Conservation (phyloP, 2,329 filamentous ascomycete species). For the Harringtonia aguacate region DNA sequence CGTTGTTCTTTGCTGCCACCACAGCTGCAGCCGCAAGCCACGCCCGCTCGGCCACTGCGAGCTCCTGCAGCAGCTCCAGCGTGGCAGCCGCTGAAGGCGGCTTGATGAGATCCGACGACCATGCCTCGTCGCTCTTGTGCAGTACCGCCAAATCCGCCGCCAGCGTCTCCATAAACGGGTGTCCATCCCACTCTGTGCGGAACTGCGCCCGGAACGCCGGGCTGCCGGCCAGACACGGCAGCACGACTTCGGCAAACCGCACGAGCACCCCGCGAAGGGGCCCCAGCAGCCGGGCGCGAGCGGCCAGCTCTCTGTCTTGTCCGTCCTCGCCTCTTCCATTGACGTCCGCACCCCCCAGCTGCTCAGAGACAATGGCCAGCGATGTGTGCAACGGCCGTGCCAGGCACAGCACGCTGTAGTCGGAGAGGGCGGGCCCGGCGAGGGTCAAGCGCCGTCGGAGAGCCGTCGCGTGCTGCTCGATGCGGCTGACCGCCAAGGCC, state of each 20-base stretch:
- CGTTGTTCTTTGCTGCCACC: background rate
- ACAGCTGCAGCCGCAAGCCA: background rate
- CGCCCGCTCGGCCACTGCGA: background rate
- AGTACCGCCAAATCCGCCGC: background rate
- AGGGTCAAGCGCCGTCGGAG: slow-evolving; percentile 32
- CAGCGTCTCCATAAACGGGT: background rate
- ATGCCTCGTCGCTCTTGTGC: background rate
- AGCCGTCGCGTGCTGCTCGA: slow-evolving; percentile 39
- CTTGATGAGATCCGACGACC: background rate
- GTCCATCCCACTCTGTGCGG: slow-evolving; percentile 8
- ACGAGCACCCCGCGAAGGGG: slow-evolving; percentile 15
- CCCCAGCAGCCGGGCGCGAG: slow-evolving; percentile 9
- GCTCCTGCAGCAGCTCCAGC: background rate
- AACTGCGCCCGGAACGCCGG: slow-evolving; percentile 12
- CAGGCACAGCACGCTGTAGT: slow-evolving; percentile 15
- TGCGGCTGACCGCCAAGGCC: slow-evolving; percentile 36
- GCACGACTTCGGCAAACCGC: slow-evolving; percentile 13
- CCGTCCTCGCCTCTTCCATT: background rate
- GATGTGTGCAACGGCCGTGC: slow-evolving; percentile 13
- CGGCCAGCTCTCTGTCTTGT: background rate
- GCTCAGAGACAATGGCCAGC: slow-evolving; percentile 15
- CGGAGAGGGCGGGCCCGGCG: no score
- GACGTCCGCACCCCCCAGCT: slow-evolving; percentile 10
- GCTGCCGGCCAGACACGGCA: slow-evolving; percentile 15
- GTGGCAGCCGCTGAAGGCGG: background rate